Percentiles rank a stretch among this genome's conserved stretches.
Conservation (phyloP, 2,329 filamentous ascomycete genomes). For the Aaosphaeria arxii region DNA sequence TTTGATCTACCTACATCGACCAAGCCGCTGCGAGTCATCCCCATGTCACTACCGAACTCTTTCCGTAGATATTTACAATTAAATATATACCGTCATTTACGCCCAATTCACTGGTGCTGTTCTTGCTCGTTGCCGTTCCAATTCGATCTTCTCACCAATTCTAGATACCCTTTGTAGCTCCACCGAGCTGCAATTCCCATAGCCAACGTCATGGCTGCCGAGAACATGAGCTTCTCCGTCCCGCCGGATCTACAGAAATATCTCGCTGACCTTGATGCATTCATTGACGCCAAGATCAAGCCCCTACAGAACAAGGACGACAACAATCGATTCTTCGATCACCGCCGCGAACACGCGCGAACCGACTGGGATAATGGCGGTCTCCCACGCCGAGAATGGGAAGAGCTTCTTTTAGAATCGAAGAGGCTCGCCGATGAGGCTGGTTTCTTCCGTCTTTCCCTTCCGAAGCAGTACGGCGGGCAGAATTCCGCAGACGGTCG, state of each 20-base stretch:
- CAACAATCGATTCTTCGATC: constrained; percentile 64
- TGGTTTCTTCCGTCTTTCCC: constrained; percentile 59
- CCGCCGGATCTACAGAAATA: constrained; percentile 50
- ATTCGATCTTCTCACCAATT: too few species aligned
- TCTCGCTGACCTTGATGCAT: constrained; percentile 52
- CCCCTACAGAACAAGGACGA: constrained; percentile 56
- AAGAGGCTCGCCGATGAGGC: constrained; percentile 55
- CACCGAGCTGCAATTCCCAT: too few species aligned
- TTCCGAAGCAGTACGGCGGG: constrained; percentile 57
- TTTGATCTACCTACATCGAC: constrained; percentile 13
- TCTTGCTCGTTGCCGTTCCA: too few species aligned
- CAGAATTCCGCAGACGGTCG: constrained; percentile 42
- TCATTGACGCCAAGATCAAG: constrained; percentile 54
- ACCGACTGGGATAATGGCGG: constrained; percentile 60
- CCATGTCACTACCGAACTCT: constrained; percentile 18
- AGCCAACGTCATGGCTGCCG: neutral
- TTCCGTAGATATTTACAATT: constrained; percentile 5
- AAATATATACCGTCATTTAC: neutral
- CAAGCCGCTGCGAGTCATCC: constrained; percentile 22
- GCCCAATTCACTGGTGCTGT: too few species aligned
- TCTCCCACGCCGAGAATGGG: constrained; percentile 59
- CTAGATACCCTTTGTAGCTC: too few species aligned
- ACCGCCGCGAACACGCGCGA: constrained; percentile 60
- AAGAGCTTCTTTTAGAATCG: constrained; percentile 51
- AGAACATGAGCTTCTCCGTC: constrained; percentile 55